Conservation (phyloP, 768 basidiomycete genomes). For the Kwoniella sp. region DNA sequence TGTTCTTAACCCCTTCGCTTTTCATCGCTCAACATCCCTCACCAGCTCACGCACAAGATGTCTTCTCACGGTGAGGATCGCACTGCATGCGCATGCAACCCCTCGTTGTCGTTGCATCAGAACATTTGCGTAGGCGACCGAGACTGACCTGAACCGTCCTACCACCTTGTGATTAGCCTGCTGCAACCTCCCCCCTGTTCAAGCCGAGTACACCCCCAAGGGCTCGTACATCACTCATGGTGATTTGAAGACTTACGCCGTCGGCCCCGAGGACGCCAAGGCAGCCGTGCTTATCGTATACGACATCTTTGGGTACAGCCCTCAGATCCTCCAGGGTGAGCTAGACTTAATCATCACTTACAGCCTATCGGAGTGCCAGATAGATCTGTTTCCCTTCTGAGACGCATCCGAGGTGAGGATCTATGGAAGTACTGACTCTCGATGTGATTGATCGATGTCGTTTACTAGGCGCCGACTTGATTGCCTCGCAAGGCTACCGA, state of each 20-base stretch:
- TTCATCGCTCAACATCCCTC: too few species aligned
- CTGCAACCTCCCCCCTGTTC: conserved; percentile 44
- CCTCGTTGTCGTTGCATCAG: too few species aligned
- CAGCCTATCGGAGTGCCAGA: too few species aligned
- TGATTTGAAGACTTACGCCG: conserved; percentile 49
- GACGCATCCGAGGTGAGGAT: too few species aligned
- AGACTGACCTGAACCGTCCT: background rate
- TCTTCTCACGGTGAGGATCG: background rate
- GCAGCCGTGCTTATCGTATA: conserved; percentile 42
- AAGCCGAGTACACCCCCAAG: conserved; percentile 45
- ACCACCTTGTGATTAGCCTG: conserved; percentile 27
- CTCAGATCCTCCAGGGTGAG: conserved; percentile 53
- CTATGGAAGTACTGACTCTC: too few species aligned
- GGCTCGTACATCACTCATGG: conserved; percentile 32
- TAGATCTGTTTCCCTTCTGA: background rate
- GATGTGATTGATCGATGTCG: background rate
- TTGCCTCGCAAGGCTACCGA: conserved; percentile 63
- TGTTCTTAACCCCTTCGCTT: too few species aligned
- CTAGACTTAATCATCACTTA: background rate
- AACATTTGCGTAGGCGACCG: too few species aligned
- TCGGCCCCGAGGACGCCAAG: conserved; percentile 42
- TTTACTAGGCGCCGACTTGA: conserved; percentile 64
- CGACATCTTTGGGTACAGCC: conserved; percentile 49
- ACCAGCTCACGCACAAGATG: background rate
- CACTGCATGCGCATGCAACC: background rate